These are phyloP conservation scores for Phytophthora meadii DNA, from an alignment of 352 stramenopile species.

Conservation along the genomic window DNA sequence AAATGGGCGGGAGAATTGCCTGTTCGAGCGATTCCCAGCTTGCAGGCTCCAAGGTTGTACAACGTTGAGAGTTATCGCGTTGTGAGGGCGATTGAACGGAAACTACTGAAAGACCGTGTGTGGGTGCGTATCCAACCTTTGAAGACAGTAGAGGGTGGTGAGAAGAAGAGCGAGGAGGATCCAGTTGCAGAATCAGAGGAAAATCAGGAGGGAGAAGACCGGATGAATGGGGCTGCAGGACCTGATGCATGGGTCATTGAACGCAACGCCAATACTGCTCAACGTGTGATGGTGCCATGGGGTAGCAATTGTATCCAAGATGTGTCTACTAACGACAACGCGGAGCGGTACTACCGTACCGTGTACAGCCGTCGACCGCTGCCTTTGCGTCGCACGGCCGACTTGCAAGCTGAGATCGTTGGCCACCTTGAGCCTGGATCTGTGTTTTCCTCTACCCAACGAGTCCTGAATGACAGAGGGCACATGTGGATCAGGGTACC, in stretches of 20 bases:
- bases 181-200: constrained; percentile 13
- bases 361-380: constrained; percentile 66
- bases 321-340: constrained; percentile 39
- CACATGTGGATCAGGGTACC: constrained; percentile 75
- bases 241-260: constrained; percentile 77
- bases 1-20: constrained; percentile 74
- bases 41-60: constrained; percentile 62
- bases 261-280: constrained; percentile 72
- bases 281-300: constrained; percentile 72
- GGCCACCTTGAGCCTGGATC: constrained; percentile 58
- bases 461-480: constrained; percentile 61
- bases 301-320: constrained; percentile 40
- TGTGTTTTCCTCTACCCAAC: constrained; percentile 58
- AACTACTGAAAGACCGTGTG: constrained; percentile 77
- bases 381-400: constrained; percentile 52
- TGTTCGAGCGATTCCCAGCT: constrained; percentile 63
- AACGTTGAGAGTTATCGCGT: constrained; percentile 65
- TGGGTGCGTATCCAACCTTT: constrained; percentile 62
- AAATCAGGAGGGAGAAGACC: constrained; percentile 27
- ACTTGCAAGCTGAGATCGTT: constrained; percentile 61
- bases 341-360: constrained; percentile 76
- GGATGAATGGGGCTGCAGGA: constrained; percentile 5
- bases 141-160: constrained; percentile 10
- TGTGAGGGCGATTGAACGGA: constrained; percentile 63
- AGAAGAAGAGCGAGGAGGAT: constrained; percentile 30